Conservation (phyloP, 176 grass and related monocot genomes). For the Oryza glumipatula region DNA sequence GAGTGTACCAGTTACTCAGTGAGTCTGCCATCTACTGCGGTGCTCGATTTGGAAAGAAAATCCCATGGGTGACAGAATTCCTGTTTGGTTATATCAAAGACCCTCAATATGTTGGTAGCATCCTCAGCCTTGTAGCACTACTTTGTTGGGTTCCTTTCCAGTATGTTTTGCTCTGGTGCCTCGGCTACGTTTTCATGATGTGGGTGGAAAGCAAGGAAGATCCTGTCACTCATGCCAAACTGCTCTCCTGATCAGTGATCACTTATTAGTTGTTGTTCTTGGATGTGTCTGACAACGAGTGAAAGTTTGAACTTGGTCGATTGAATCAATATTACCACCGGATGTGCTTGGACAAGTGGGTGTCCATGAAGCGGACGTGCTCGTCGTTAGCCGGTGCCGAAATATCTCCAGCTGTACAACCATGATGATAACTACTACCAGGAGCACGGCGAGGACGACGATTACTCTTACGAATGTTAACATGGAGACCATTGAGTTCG, state of each 20-base stretch:
- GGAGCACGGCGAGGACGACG: too few relatives aligned
- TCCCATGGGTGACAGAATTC: slow-evolving; percentile 83
- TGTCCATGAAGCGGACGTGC: too few relatives aligned
- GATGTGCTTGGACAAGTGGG: too few relatives aligned
- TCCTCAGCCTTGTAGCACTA: slow-evolving; percentile 69
- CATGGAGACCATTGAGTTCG: too few relatives aligned
- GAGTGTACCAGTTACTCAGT: slow-evolving; percentile 89
- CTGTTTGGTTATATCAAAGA: slow-evolving; percentile 92
- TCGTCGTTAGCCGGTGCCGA: too few relatives aligned
- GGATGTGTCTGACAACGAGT: neutral
- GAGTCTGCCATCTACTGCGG: slow-evolving; percentile 88
- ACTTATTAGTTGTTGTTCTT: neutral
- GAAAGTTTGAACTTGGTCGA: neutral
- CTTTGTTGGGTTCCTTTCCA: slow-evolving; percentile 75
- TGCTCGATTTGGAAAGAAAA: slow-evolving; percentile 66
- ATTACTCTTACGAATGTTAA: too few relatives aligned
- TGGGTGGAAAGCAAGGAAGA: slow-evolving; percentile 79
- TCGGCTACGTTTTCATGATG: slow-evolving; percentile 87
- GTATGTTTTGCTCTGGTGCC: slow-evolving; percentile 74
- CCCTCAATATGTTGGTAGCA: slow-evolving; percentile 84
- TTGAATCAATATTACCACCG: neutral
- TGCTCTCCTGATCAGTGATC: slow-evolving; percentile 40
- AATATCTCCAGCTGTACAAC: too few relatives aligned
- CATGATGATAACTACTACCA: too few relatives aligned
- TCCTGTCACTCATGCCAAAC: slow-evolving; percentile 65